Evolutionary conservation across 148 eudicot species (phyloP).

Genomic region (Silene uniflora): DNA sequence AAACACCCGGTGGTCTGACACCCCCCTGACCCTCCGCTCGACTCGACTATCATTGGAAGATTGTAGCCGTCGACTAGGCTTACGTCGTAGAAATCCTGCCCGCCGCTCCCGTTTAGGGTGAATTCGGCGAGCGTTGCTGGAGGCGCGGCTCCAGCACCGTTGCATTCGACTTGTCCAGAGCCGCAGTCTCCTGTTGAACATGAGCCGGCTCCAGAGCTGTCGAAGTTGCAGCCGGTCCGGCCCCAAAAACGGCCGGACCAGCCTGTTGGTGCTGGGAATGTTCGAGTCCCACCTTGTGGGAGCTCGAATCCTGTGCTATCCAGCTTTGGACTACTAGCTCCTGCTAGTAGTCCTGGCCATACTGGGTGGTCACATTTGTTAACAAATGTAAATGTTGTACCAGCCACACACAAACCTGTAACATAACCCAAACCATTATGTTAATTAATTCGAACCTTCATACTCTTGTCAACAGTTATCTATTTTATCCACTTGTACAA

Average conservation of each 20-base stretch:
- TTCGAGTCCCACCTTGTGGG: constrained; percentile 34
- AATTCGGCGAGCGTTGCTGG: constrained; percentile 78
- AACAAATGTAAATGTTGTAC: constrained; percentile 57
- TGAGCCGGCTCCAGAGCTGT: constrained; percentile 52
- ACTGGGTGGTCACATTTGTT: constrained; percentile 67
- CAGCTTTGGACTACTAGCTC: constrained; percentile 44
- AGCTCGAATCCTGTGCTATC: constrained; percentile 70
- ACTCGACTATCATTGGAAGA: constrained; percentile 53
- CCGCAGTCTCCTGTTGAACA: constrained; percentile 74
- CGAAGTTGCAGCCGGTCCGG: constrained; percentile 66
- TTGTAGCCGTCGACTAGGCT: constrained; percentile 89
- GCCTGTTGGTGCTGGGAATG: constrained; percentile 63
- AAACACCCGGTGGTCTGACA: constrained; percentile 66
- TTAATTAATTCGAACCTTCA: not conserved
- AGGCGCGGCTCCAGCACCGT: constrained; percentile 60
- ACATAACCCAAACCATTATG: not conserved
- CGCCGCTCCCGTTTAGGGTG: constrained; percentile 59
- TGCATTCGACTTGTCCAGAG: constrained; percentile 53
- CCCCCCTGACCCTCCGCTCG: constrained; percentile 57
- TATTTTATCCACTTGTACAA: too few species aligned
- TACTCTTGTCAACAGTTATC: too few species aligned
- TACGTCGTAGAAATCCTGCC: constrained; percentile 74
- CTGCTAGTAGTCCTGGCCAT: constrained; percentile 67
- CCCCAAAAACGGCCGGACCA: constrained; percentile 98
- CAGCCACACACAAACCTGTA: constrained; percentile 21